Base-by-base conservation (phyloP, 306 rosid genomes). In the Herpetospermum pedunculosum region DNA sequence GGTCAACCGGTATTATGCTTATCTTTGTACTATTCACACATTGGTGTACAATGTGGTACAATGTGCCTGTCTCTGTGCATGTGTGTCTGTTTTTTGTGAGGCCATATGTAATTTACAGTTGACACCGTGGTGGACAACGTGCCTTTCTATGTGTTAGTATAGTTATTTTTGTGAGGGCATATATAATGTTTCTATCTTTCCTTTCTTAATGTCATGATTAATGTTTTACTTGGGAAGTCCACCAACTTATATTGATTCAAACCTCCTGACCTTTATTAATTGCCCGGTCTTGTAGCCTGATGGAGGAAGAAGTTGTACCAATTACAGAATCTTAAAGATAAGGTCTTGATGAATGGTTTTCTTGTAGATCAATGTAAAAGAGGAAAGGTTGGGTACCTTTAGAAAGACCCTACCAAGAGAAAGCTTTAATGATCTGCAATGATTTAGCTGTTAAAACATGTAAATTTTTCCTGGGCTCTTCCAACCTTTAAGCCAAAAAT, bases 1-100 rank as follows among this genome's bases (percentile, higher is more conserved):
- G 96, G 98, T 53, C 95, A 54, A 35, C 98, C 97, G 87, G 98
- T 92, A 87, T 55, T 32, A 78, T 59, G 7, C 75, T 75, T 82
- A 48, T 83, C 75, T 81, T 53, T 69, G 28, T 82, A 59, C 47
- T 30, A 15, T 60, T 64, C 25, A 52, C 30, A 28, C 8, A 65
- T 49, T 41, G 62, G 1, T 48, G 0, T 52, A 32, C 75, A 32
- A 14, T 46, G 19, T 43, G 19, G 49, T 19, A 37, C 48, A 15
- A 7, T 8, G 3, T 70, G 35, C 14, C 4, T 46, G 30, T 16
- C 37, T 37, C 25, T 29, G 28, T 49, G 60, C 46, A 23, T 21
- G 43, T 38, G 43, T 38, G 12, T 38, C 8, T 37, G 41, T 38
- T 38, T 38, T 38, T 38, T 38, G 43, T 38, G 43, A 38, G 43